These are phyloP conservation scores for Knoxia roxburghii DNA, from an alignment of 257 asterid species.

Conservation along the genomic window DNA sequence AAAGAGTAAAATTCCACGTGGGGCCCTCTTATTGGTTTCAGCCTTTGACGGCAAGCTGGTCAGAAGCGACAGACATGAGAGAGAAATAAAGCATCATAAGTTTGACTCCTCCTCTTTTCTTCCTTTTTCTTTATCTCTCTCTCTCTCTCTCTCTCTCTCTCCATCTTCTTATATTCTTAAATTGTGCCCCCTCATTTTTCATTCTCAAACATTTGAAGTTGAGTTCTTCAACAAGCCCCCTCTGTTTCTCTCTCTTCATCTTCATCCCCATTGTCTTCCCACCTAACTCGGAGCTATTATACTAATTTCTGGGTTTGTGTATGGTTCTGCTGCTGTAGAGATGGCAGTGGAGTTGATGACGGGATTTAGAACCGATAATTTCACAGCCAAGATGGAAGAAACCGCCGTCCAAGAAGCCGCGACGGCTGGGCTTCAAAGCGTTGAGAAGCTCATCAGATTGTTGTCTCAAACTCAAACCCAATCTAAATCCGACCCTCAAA, in stretches of 20 bases:
- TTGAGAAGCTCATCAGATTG: conserved; percentile 66
- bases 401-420: conserved; percentile 88
- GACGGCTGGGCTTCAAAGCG: conserved; percentile 80
- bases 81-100: conserved; percentile 23
- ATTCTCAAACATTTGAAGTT: conserved; percentile 10
- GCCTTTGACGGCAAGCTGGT: conserved; percentile 37
- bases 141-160: conserved; percentile 12
- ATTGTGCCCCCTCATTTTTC: not conserved
- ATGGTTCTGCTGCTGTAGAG: conserved; percentile 5
- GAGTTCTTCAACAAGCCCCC: conserved; percentile 1
- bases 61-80: conserved; percentile 29
- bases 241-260: not conserved
- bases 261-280: not conserved
- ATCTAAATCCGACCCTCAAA: not conserved
- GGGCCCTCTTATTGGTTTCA: conserved; percentile 16
- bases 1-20: conserved; percentile 26
- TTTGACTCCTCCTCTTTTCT: conserved; percentile 44
- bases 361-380: conserved; percentile 28
- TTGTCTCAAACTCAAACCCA: conserved; percentile 47
- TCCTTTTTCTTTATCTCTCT: conserved; percentile 4
- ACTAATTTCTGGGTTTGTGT: too few relatives aligned
- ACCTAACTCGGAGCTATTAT: too few relatives aligned
- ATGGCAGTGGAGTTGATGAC: conserved; percentile 78
- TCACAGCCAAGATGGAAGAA: conserved; percentile 51
- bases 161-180: conserved; percentile 1